Conservation (phyloP, 2,329 filamentous ascomycete genomes). For the Purpureocillium takamizusanense region DNA sequence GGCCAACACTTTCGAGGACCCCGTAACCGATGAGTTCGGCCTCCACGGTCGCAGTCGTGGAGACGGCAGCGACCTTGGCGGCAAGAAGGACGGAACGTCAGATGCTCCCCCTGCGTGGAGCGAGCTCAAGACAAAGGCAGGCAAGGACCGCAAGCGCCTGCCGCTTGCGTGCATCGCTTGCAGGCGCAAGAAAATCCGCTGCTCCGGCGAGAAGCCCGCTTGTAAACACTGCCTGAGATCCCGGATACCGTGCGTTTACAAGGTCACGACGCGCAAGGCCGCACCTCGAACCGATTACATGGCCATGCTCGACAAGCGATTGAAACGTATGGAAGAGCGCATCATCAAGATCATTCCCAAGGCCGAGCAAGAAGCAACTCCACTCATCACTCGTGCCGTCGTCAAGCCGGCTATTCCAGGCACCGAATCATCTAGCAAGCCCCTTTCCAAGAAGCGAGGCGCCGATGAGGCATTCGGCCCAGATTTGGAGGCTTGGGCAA, state of each 20-base stretch:
- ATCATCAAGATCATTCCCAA: slow-evolving; percentile 95
- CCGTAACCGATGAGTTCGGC: slow-evolving; percentile 50
- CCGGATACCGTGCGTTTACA: slow-evolving; percentile 93
- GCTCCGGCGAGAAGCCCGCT: slow-evolving; percentile 92
- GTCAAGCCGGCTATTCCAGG: slow-evolving; percentile 70
- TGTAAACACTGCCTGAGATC: slow-evolving; percentile 94
- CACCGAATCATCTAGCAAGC: slow-evolving; percentile 31
- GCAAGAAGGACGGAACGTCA: slow-evolving; percentile 49
- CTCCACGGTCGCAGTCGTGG: slow-evolving; percentile 33
- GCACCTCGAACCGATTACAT: slow-evolving; percentile 95
- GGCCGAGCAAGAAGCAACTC: slow-evolving; percentile 61
- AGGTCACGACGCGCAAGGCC: slow-evolving; percentile 88
- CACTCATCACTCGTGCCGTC: slow-evolving; percentile 65
- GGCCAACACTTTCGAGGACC: slow-evolving; percentile 41
- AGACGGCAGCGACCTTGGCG: slow-evolving; percentile 45
- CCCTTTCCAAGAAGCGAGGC: slow-evolving; percentile 65
- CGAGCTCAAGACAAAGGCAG: slow-evolving; percentile 82
- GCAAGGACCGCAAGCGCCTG: slow-evolving; percentile 88
- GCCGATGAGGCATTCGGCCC: slow-evolving; percentile 82
- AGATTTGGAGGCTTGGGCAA: slow-evolving; percentile 75
- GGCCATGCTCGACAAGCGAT: slow-evolving; percentile 93
- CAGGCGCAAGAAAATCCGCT: slow-evolving; percentile 93
- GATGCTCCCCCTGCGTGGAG: slow-evolving; percentile 62
- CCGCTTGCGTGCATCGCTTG: slow-evolving; percentile 94
- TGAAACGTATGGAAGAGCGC: slow-evolving; percentile 95